These are phyloP conservation scores for Colletotrichum sp. DNA, from an alignment of 2,329 filamentous ascomycete species.

Conservation along the genomic window DNA sequence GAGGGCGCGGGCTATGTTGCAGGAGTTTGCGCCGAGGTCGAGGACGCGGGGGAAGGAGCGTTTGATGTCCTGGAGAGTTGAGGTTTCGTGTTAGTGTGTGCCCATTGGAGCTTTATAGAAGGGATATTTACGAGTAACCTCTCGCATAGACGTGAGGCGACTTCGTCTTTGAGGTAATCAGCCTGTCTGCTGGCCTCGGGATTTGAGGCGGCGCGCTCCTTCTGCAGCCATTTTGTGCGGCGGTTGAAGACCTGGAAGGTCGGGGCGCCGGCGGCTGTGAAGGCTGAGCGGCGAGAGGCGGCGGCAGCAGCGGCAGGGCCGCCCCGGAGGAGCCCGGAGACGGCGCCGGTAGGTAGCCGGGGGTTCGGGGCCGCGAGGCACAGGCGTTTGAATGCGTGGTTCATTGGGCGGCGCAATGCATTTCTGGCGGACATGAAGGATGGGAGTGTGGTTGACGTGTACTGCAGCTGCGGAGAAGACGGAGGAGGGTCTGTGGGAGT, in stretches of 20 bases:
- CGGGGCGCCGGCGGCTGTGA: constrained; percentile 76
- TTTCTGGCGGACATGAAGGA: constrained; percentile 15
- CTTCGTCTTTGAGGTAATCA: constrained; percentile 93
- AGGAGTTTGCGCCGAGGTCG: constrained; percentile 93
- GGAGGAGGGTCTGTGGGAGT: not conserved
- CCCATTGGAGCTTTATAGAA: not conserved
- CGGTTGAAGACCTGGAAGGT: constrained; percentile 91
- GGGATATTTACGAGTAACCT: constrained; percentile 69
- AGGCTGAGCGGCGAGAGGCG: constrained; percentile 59
- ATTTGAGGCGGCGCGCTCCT: constrained; percentile 79
- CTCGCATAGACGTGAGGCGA: constrained; percentile 83
- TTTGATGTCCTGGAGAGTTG: constrained; percentile 78
- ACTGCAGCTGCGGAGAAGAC: not conserved
- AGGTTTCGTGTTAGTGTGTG: not conserved
- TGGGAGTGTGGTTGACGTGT: not conserved
- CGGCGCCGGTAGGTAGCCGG: not conserved
- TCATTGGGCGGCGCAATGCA: constrained; percentile 19
- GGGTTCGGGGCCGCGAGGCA: not conserved
- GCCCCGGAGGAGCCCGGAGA: not conserved
- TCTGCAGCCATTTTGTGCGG: constrained; percentile 86
- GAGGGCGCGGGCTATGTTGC: constrained; percentile 87
- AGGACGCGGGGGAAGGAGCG: constrained; percentile 83
- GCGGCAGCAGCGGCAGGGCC: not conserved
- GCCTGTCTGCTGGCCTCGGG: constrained; percentile 75
- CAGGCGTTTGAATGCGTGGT: constrained; percentile 13